Base-by-base conservation (phyloP, 805 yeast genomes). In the Torulaspora delbrueckii region DNA sequence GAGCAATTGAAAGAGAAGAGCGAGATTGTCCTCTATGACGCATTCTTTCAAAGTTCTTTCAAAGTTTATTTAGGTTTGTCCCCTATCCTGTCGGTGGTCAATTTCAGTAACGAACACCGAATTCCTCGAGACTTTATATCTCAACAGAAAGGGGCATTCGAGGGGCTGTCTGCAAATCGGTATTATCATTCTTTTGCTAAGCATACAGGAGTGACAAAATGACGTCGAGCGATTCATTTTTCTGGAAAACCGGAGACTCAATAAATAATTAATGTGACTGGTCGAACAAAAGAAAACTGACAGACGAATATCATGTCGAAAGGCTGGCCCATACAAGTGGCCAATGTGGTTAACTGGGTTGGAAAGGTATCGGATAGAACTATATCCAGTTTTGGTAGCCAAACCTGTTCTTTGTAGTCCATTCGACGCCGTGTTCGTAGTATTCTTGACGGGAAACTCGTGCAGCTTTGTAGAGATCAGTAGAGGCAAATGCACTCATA, bases 371-470 rank as follows among this genome's bases (percentile, higher is more conserved):
- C 13, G 25, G 16, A 10, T 10, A 10, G 27, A 28, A 28, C 19
- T 38, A 60, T 26, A 63, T 52, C 67, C 67, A 65, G 31, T 62
- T 60, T 43, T 70, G 73, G 47, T 64, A 72, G 2, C 75, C 74
- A 52, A 72, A 72, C 39, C 75, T 62, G 40, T 65, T 60, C 43
- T 64, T 66, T 10, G 68, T 63, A n/a, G 67, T 58, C 75, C 75
- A 72, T 18, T 70, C 73, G 0, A 61, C 48, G 0, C 99, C 99
- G 59, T 86, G 83, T 63, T 93, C 99, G 52, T 78, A 74, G 57
- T 89, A 93, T 41, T 93, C 98, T 46, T 80, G 78, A 48, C 82
- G 78, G 0, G 95, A 75, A 5, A 93, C 80, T 44, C 80, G 72
- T 13, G 82, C 76, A 31, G 76, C 72, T 14, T 70, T 67, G 45